phyloP scores from a whole-genome alignment of 2,329 filamentous ascomycete genomes.

The Cryphonectria japonica region DNA sequence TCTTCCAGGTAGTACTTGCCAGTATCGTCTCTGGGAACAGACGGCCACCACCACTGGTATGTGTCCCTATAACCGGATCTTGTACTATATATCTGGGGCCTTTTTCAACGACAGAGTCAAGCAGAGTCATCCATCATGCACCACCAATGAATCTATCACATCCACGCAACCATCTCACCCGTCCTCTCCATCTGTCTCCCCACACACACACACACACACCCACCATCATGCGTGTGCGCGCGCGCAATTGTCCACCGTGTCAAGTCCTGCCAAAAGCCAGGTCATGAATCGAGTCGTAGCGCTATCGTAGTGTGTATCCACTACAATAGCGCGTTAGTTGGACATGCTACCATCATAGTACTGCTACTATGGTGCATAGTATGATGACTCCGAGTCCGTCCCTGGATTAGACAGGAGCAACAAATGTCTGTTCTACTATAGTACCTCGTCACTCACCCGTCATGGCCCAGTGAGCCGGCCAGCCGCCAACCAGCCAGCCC shows the following conservation, averaged over 20 bases:
- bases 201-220: too few species aligned
- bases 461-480: background rate
- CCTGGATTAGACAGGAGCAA: background rate
- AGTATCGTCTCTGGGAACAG: background rate
- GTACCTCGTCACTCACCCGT: background rate
- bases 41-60: too few species aligned
- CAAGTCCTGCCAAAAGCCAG: background rate
- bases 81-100: too few species aligned
- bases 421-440: background rate
- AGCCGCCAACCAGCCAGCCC: background rate
- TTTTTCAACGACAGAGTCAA: background rate
- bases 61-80: background rate
- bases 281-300: constrained; percentile 3
- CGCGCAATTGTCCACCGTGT: background rate
- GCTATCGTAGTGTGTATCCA: constrained; percentile 1
- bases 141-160: background rate
- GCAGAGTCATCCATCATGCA: background rate
- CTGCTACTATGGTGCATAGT: background rate
- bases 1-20: background rate
- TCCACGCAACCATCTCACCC: background rate
- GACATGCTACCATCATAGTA: background rate
- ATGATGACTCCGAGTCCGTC: background rate
- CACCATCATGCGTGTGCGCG: too few species aligned
- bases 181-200: background rate
- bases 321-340: background rate